Evolutionary conservation across 805 yeast species (phyloP), one percentile per base, ranked within the genome.

Genomic region (Cyberlindnera petersonii): DNA sequence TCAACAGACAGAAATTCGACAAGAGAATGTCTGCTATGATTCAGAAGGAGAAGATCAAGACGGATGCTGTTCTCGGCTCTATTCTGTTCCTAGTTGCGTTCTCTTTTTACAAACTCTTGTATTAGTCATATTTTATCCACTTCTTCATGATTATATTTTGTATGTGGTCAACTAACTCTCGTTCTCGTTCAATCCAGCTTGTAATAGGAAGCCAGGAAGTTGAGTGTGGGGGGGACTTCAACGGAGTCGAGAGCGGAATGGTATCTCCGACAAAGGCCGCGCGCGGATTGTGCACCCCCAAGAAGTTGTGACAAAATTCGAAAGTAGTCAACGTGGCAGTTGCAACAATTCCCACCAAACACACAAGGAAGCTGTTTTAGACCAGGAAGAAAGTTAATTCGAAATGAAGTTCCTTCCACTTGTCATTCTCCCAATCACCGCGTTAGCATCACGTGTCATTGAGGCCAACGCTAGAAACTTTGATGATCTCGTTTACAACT

Each of bases 401-500:
- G 18, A 24, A 9, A 36, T 31, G 44, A 36, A 19, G 26, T n/a
- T 40, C 30, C 17, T 32, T 3, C 14, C 31, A 2, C 31, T 35
- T 3, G 18, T 33, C 16, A 32, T 41, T 7, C 41, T 37, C 15
- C 41, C 40, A 22, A 7, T 41, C 9, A 24, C 39, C 6, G 44
- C 23, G 7, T n/a, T 33, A 17, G 44, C 38, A 8, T 41, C 44
- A n/a, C 20, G 19, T 10, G 45, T 42, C 24, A 33, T 42, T 20
- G 45, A 36, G 31, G 40, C 35, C 28, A 17, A 30, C 33, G 15
- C 29, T 44, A 57, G 62, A 24, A 74, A 66, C 45, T 80, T 80
- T 54, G 74, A 76, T 37, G 73, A 70, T 14, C 59, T 75, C 29
- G 82, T 78, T 14, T 61, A 72, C 38, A 72, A 77, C 32, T 72